Percentiles rank a stretch among this genome's conserved stretches.
These are phyloP conservation scores for Eremochloa ophiuroides DNA, from an alignment of 176 grass and related monocot genomes.

Conservation along the genomic window DNA sequence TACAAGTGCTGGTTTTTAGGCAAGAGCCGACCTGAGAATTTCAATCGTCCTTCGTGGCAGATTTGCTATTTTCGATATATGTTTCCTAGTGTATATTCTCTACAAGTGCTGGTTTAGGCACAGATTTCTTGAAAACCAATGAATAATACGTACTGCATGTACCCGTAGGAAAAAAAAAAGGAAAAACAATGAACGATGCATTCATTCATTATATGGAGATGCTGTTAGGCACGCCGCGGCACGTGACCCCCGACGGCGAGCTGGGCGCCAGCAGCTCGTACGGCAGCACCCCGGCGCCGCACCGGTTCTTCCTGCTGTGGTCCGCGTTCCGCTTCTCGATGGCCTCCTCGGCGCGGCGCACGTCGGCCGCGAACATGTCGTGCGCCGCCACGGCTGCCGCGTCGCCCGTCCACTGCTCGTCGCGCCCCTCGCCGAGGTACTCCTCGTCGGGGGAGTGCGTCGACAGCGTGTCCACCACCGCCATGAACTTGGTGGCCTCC, in stretches of 20 bases:
- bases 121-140: too few species aligned
- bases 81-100: too few species aligned
- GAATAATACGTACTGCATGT: too few species aligned
- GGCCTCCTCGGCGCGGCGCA: conserved; percentile 64
- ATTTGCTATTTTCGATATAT: too few species aligned
- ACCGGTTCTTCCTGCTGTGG: conserved; percentile 57
- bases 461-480: conserved; percentile 92
- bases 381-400: conserved; percentile 53
- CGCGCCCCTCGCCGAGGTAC: conserved; percentile 75
- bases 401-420: conserved; percentile 82
- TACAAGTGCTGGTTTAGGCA: too few species aligned
- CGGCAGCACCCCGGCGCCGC: conserved; percentile 85
- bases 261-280: conserved; percentile 91
- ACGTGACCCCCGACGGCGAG: conserved; percentile 82
- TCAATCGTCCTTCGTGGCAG: too few species aligned
- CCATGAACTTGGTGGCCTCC: conserved; percentile 99
- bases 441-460: conserved; percentile 99
- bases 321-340: conserved; percentile 69
- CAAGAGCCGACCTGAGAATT: too few species aligned
- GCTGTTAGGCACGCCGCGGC: conserved; percentile 95
- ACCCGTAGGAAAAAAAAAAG: background rate
- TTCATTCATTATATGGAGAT: conserved; percentile 73
- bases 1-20: too few species aligned
- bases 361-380: conserved; percentile 56
- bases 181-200: background rate